Evolutionary conservation across 345 rosid species (phyloP).

Genomic region (Theobroma cacao): DNA sequence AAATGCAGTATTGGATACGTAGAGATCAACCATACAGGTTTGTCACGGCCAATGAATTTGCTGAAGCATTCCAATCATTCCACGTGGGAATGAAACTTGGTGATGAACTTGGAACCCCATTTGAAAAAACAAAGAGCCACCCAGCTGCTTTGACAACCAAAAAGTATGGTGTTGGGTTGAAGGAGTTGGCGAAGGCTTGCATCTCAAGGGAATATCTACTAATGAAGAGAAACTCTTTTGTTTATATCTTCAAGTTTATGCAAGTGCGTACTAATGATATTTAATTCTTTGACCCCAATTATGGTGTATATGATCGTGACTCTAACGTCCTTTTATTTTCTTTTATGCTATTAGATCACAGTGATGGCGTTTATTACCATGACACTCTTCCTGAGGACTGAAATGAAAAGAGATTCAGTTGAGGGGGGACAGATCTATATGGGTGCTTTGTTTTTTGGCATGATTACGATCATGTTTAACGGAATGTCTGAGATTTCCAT

Average conservation of each 20-base stretch:
- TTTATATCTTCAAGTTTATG: conserved; percentile 58
- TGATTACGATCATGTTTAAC: conserved; percentile 52
- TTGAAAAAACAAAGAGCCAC: conserved; percentile 55
- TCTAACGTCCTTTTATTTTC: conserved; percentile 10
- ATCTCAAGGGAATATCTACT: conserved; percentile 62
- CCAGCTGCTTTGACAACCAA: conserved; percentile 67
- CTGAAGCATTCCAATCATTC: conserved; percentile 65
- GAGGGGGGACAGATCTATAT: conserved; percentile 48
- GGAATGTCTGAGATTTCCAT: conserved; percentile 74
- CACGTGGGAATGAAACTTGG: conserved; percentile 46
- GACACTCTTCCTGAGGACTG: conserved; percentile 62
- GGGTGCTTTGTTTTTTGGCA: conserved; percentile 66
- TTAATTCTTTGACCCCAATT: neutral
- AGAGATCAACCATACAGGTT: conserved; percentile 60
- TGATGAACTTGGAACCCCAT: conserved; percentile 55
- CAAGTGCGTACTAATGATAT: conserved; percentile 42
- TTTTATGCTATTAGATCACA: conserved; percentile 31
- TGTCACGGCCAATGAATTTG: conserved; percentile 54
- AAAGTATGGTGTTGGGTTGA: conserved; percentile 53
- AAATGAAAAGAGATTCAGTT: conserved; percentile 42
- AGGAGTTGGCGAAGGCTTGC: conserved; percentile 59
- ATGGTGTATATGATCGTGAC: neutral
- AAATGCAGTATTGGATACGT: conserved; percentile 65
- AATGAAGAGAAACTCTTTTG: conserved; percentile 76
- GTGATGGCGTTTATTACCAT: conserved; percentile 28